A percentile compares a stretch with the other conserved stretches of the same genome.
Conservation (phyloP, 1,284 basidiomycete species). For the Apiotrichum porosum region DNA sequence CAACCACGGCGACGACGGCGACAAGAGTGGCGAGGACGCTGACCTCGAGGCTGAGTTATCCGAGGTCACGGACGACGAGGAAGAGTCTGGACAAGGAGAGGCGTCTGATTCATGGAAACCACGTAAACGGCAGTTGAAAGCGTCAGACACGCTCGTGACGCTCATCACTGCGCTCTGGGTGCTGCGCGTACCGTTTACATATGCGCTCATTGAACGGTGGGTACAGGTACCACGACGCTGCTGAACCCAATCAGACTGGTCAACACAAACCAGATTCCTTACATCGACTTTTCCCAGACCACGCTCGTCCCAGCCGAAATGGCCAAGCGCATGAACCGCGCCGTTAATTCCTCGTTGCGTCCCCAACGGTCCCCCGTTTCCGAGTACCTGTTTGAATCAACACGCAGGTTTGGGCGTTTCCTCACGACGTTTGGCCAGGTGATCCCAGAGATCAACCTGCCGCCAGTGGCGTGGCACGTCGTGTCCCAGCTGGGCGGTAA, state of each 20-base stretch:
- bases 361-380: slow-evolving; percentile 24
- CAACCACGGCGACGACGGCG: slow-evolving; percentile 10
- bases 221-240: slow-evolving; percentile 24
- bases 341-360: slow-evolving; percentile 6
- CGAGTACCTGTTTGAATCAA: slow-evolving; percentile 14
- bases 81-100: neutral
- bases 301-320: slow-evolving; percentile 60
- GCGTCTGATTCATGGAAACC: neutral
- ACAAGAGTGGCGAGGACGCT: slow-evolving; percentile 13
- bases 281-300: slow-evolving; percentile 64
- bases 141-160: slow-evolving; percentile 35
- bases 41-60: slow-evolving; percentile 34
- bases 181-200: slow-evolving; percentile 67
- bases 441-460: slow-evolving; percentile 72
- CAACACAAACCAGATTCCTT: slow-evolving; percentile 70
- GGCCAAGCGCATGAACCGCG: slow-evolving; percentile 20
- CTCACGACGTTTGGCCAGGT: slow-evolving; percentile 55
- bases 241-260: slow-evolving; percentile 46
- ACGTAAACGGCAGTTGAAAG: slow-evolving; percentile 3
- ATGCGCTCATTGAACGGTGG: slow-evolving; percentile 67
- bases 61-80: slow-evolving; percentile 10
- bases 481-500: slow-evolving; percentile 65
- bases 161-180: slow-evolving; percentile 71
- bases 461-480: slow-evolving; percentile 75
- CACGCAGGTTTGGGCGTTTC: slow-evolving; percentile 22